A percentile compares a stretch with the other conserved stretches of the same genome.
phyloP scores from a whole-genome alignment of 345 rosid genomes.

The Ceriops decandra region DNA sequence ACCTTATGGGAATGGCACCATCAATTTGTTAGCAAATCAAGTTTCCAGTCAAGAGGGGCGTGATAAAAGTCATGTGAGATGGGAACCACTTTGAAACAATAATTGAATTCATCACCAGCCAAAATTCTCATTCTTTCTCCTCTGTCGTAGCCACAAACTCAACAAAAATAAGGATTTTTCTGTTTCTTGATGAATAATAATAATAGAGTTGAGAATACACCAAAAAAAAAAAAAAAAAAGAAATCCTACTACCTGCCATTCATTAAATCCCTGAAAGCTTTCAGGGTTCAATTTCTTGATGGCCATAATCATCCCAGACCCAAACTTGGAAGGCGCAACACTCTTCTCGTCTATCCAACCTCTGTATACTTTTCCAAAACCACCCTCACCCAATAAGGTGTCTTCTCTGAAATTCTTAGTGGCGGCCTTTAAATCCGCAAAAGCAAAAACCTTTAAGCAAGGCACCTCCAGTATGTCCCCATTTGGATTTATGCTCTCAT shows the following conservation, averaged over 20 bases:
- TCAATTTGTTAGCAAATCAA: neutral
- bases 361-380: constrained; percentile 76
- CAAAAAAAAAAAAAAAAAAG: too few species aligned
- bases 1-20: neutral
- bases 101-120: constrained; percentile 6
- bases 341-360: constrained; percentile 75
- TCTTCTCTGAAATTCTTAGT: constrained; percentile 63
- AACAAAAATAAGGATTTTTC: neutral
- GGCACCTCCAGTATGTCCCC: constrained; percentile 38
- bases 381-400: constrained; percentile 71
- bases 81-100: constrained; percentile 15
- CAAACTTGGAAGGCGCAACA: constrained; percentile 51
- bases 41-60: constrained; percentile 6
- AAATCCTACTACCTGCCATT: constrained; percentile 59
- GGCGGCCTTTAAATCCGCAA: constrained; percentile 57
- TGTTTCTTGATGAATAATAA: neutral
- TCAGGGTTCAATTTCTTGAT: constrained; percentile 68
- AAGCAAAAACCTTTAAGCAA: constrained; percentile 46
- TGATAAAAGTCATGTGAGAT: constrained; percentile 1
- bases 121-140: neutral
- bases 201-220: too few species aligned
- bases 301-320: constrained; percentile 63
- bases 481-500: constrained; percentile 15
- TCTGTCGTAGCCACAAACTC: constrained; percentile 1
- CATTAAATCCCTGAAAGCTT: constrained; percentile 64